These are phyloP conservation scores for Tuber indicum DNA, from an alignment of 495 filamentous ascomycete species.

Conservation along the genomic window DNA sequence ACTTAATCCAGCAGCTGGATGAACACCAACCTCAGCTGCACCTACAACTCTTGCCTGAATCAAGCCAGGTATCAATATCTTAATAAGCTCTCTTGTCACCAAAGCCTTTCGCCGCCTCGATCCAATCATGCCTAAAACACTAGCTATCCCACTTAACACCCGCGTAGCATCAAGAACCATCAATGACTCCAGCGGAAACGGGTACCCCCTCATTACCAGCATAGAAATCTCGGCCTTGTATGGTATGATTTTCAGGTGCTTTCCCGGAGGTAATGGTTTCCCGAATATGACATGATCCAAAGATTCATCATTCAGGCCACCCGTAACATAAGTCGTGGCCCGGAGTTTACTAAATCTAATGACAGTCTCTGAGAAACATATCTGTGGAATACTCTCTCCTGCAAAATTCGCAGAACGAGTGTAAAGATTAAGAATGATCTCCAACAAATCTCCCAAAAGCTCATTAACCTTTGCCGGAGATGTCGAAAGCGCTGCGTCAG, in stretches of 20 bases:
- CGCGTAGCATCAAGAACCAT: slow-evolving; percentile 46
- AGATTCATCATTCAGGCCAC: slow-evolving; percentile 63
- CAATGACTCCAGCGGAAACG: slow-evolving; percentile 40
- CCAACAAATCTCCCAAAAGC: slow-evolving; percentile 66
- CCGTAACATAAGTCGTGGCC: slow-evolving; percentile 60
- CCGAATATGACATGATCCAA: slow-evolving; percentile 62
- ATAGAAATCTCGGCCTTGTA: slow-evolving; percentile 43
- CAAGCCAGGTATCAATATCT: slow-evolving; percentile 72
- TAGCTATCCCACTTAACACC: slow-evolving; percentile 76
- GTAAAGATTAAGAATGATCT: slow-evolving; percentile 78
- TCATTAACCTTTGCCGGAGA: slow-evolving; percentile 58
- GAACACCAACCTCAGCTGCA: slow-evolving; percentile 88
- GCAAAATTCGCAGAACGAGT: slow-evolving; percentile 65
- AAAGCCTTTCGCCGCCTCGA: slow-evolving; percentile 81
- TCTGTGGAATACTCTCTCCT: slow-evolving; percentile 70
- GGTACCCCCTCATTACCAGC: slow-evolving; percentile 40
- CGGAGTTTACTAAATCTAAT: slow-evolving; percentile 73
- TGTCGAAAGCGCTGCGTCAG: slow-evolving; percentile 36
- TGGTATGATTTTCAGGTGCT: slow-evolving; percentile 38
- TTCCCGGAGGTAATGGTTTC: slow-evolving; percentile 45
- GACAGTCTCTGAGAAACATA: slow-evolving; percentile 73
- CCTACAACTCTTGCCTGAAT: slow-evolving; percentile 89
- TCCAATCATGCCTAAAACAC: slow-evolving; percentile 66
- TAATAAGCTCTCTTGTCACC: slow-evolving; percentile 73
- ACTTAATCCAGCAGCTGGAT: slow-evolving; percentile 69